Evolutionary conservation across 495 filamentous ascomycete species (phyloP).

Genomic region (Physcia stellaris): DNA sequence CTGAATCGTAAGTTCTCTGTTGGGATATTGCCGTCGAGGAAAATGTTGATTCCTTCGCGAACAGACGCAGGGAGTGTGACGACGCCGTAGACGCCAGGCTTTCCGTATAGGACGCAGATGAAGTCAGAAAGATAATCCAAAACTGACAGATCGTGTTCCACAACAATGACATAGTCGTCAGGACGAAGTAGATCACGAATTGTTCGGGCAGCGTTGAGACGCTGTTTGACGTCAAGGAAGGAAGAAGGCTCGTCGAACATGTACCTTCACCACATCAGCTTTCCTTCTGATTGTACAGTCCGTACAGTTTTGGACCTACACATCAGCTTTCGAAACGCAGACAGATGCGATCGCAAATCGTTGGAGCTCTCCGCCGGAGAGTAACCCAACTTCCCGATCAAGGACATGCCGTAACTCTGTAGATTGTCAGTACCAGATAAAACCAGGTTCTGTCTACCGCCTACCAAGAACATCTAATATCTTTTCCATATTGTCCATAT

Average conservation of each 20-base stretch:
- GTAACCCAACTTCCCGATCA: slow-evolving; percentile 71
- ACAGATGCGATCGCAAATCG: slow-evolving; percentile 92
- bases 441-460: slow-evolving; percentile 3
- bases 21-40: slow-evolving; percentile 93
- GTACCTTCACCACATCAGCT: slow-evolving; percentile 46
- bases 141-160: slow-evolving; percentile 97
- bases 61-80: slow-evolving; percentile 95
- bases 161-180: slow-evolving; percentile 93
- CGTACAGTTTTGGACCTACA: slow-evolving; percentile 37
- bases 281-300: slow-evolving; percentile 9
- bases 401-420: slow-evolving; percentile 73
- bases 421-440: slow-evolving; percentile 17
- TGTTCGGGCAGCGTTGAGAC: slow-evolving; percentile 78
- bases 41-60: slow-evolving; percentile 99
- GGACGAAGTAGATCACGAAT: slow-evolving; percentile 79
- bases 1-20: slow-evolving; percentile 98
- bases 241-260: slow-evolving; percentile 99
- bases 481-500: slow-evolving; percentile 70
- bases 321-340: slow-evolving; percentile 91
- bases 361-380: slow-evolving; percentile 96
- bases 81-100: slow-evolving; percentile 91
- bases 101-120: slow-evolving; percentile 91
- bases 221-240: slow-evolving; percentile 96
- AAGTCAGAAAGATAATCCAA: slow-evolving; percentile 97
- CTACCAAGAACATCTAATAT: slow-evolving; percentile 71